Base-by-base conservation (phyloP, 1,284 basidiomycete genomes). In the Lignosus rhinocerotis region DNA sequence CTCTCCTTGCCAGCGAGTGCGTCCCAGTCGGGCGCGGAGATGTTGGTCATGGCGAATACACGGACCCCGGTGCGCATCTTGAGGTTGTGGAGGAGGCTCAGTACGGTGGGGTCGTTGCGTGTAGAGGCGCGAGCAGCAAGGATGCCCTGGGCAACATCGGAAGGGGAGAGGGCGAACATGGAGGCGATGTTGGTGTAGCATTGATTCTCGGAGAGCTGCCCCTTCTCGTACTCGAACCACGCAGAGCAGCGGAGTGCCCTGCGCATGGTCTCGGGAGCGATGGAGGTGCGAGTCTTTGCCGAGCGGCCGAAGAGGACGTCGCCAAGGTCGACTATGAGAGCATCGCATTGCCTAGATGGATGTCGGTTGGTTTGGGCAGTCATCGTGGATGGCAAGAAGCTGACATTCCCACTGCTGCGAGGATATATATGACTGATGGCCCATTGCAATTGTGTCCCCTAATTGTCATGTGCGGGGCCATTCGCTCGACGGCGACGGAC, bases 291-390 rank as follows among this genome's bases (percentile, higher is more conserved):
- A 0, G 79, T 79, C 6, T 75, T 61, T 0, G 80, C 64, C 4
- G 80, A 82, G 81, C 82, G 84, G 43, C 73, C 75, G 67, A 84
- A 84, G 17, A 84, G 72, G 21, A 84, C 81, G 59, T 83, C 82
- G 12, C 81, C 81, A 34, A 85, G 69, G 70, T 83, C 81, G 66
- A 81, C 75, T 58, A 83, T 74, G 60, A 81, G 70, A n/a, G 70
- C 66, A 54, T 68, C 61, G 38, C 52, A 54, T 31, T 33, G 32
- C 14, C 51, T 36, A n/a, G 36, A n/a, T 5, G 36, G 14, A 3
- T 36, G 11, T 39, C 14, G 36, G n/a, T 12, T 39, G 36, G 12
- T 14, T 6, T n/a, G 36, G 12, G 53, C 25, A 25, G 25, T 25
- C 25, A 25, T 25, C 4, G 25, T 25, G 25, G 4, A 25, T 25